These are phyloP conservation scores for Xylariomycetidae sp. DNA, from an alignment of 2,329 filamentous ascomycete genomes.

Conservation along the genomic window DNA sequence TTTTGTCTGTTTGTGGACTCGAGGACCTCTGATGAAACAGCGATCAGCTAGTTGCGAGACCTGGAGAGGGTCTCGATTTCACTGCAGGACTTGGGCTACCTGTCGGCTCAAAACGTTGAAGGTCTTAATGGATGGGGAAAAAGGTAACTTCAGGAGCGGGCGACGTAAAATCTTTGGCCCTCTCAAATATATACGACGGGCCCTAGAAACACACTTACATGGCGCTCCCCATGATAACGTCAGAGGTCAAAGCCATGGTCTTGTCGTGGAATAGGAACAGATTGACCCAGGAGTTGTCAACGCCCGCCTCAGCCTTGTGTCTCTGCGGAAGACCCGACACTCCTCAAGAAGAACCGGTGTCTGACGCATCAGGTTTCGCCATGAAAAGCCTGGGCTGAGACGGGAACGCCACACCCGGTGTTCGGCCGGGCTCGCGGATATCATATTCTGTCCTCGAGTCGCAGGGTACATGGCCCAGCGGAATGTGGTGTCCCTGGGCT, in stretches of 20 bases:
- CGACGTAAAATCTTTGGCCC: not conserved
- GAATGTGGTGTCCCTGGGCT: constrained; percentile 9
- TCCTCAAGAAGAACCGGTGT: constrained; percentile 7
- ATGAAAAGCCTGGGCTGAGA: constrained; percentile 11
- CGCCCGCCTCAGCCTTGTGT: constrained; percentile 1
- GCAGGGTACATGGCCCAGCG: constrained; percentile 6
- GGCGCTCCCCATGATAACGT: constrained; percentile 10
- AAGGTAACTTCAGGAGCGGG: not conserved
- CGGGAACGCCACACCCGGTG: constrained; percentile 9
- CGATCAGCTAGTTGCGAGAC: no score
- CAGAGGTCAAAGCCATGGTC: constrained; percentile 8
- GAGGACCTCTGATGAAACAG: constrained; percentile 6
- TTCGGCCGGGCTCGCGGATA: constrained; percentile 2
- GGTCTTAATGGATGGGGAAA: no score
- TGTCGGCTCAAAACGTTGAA: no score
- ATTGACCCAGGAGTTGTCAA: constrained; percentile 3
- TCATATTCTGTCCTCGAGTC: constrained; percentile 8
- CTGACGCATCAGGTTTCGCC: not conserved
- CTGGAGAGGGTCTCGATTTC: no score
- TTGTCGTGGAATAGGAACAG: constrained; percentile 10
- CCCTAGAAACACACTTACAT: no score
- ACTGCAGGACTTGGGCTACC: no score
- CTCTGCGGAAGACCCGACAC: constrained; percentile 8
- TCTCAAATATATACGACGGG: no score
- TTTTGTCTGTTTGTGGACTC: constrained; percentile 3